Base-by-base conservation (phyloP, 176 grass and related monocot species). In the Themeda triandra region DNA sequence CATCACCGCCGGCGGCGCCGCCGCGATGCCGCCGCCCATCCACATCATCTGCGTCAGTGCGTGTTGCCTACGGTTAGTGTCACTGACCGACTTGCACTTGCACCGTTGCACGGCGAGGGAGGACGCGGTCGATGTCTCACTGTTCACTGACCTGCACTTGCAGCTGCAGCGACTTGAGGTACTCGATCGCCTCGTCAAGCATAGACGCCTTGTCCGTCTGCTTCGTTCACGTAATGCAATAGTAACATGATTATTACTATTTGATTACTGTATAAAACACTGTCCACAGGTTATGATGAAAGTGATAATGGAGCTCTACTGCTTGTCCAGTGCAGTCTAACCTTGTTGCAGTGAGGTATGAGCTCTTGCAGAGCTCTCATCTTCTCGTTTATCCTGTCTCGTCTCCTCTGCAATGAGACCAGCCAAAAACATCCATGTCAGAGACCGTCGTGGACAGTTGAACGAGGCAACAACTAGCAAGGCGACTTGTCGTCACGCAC, bases 301-400 rank as follows among this genome's bases (percentile, higher is more conserved):
- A 37, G 5, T 37, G 36, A 51, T 15, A 13, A 21, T 49, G 14
- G 39, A 59, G 54, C 21, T 45, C 12, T 8, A 1, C 18, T 51
- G 4, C 21, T 28, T 51, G 46, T 66, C 48, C 41, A 3, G 25
- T 29, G 18, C 5, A 2, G 19, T 21, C 53, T 24, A 59, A 98
- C 92, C 88, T 98, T 98, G 91, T 98, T 98, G 63, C 96, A 95
- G 90, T 95, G 85, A 74, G 96, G 96, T 78, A 98, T 98, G 83
- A 98, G 93, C 63, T 95, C 93, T 51, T 98, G 93, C 80, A 98
- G 79, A 33, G 96, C 96, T 77, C 92, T 90, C 93, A 98, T 98
- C 80, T 98, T 98, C 81, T 98, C 87, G 71, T 98, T 98, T 23
- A 98, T 98, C 86, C 96, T 85, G 77, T 98, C 96, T 63, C 96